Evolutionary conservation across 2,329 filamentous ascomycete species (phyloP).

Genomic region (Cordyceps javanica): DNA sequence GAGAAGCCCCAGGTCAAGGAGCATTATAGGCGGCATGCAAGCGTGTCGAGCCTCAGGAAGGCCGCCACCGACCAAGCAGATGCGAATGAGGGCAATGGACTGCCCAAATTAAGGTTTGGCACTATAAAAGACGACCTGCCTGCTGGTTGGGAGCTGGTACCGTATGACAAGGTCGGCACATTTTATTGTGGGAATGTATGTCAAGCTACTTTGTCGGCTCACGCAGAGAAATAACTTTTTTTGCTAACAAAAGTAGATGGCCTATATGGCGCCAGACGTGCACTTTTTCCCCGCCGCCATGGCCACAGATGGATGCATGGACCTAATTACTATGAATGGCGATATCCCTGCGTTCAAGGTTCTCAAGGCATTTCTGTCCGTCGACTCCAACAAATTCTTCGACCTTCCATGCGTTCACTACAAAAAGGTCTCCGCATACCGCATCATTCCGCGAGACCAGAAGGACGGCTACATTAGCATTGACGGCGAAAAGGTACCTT

Average conservation of each 20-base stretch:
- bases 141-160: constrained; percentile 66
- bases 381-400: constrained; percentile 71
- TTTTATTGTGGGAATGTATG: constrained; percentile 87
- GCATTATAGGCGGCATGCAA: constrained; percentile 56
- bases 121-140: constrained; percentile 73
- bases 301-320: constrained; percentile 78
- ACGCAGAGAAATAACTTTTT: neutral
- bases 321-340: constrained; percentile 75
- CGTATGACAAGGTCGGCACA: constrained; percentile 75
- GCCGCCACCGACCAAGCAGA: constrained; percentile 6
- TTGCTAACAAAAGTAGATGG: constrained; percentile 53
- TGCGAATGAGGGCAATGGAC: constrained; percentile 36
- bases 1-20: constrained; percentile 69
- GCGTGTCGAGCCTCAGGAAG: constrained; percentile 22
- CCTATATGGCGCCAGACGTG: constrained; percentile 78
- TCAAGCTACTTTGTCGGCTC: constrained; percentile 13
- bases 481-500: constrained; percentile 83
- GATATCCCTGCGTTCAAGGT: constrained; percentile 62
- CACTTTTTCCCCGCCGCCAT: constrained; percentile 84
- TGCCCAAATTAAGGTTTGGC: constrained; percentile 73
- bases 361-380: constrained; percentile 61
- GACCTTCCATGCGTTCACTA: constrained; percentile 73
- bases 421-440: constrained; percentile 79
- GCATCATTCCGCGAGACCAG: constrained; percentile 69
- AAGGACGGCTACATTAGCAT: constrained; percentile 83